Evolutionary conservation across 2,329 filamentous ascomycete genomes (phyloP).

Genomic region (Rhynchosporium agropyri): DNA sequence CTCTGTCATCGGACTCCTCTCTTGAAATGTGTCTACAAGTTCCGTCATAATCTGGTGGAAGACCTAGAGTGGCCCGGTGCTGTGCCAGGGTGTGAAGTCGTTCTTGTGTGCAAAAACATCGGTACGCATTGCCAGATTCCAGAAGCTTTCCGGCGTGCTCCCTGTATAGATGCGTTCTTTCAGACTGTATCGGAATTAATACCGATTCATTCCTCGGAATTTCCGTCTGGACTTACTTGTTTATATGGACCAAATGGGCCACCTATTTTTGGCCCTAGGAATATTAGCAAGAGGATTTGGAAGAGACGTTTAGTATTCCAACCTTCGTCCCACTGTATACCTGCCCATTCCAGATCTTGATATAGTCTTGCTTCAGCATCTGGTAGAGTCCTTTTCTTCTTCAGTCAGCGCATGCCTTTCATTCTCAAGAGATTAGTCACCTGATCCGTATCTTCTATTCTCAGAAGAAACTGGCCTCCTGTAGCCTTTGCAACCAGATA

Average conservation of each 20-base stretch:
- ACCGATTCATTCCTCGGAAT: background rate
- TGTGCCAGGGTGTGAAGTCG: constrained; percentile 69
- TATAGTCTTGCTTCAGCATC: constrained; percentile 80
- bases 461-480: constrained; percentile 84
- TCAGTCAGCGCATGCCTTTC: constrained; percentile 31
- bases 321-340: constrained; percentile 93
- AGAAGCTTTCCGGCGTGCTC: constrained; percentile 72
- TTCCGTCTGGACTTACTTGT: constrained; percentile 58
- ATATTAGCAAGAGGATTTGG: constrained; percentile 16
- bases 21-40: constrained; percentile 69
- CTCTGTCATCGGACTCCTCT: constrained; percentile 71
- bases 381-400: constrained; percentile 76
- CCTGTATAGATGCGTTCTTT: constrained; percentile 74
- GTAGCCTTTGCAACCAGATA: constrained; percentile 88
- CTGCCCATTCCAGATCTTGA: constrained; percentile 84
- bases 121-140: constrained; percentile 74
- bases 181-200: constrained; percentile 60
- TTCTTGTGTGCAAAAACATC: constrained; percentile 85
- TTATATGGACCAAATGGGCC: constrained; percentile 84
- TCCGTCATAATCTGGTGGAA: constrained; percentile 67
- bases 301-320: constrained; percentile 16
- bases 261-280: constrained; percentile 73
- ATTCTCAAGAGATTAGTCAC: constrained; percentile 47
- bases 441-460: constrained; percentile 95
- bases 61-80: constrained; percentile 60